Base-by-base conservation (phyloP, 2,329 filamentous ascomycete species). In the Diplocarpon mali region DNA sequence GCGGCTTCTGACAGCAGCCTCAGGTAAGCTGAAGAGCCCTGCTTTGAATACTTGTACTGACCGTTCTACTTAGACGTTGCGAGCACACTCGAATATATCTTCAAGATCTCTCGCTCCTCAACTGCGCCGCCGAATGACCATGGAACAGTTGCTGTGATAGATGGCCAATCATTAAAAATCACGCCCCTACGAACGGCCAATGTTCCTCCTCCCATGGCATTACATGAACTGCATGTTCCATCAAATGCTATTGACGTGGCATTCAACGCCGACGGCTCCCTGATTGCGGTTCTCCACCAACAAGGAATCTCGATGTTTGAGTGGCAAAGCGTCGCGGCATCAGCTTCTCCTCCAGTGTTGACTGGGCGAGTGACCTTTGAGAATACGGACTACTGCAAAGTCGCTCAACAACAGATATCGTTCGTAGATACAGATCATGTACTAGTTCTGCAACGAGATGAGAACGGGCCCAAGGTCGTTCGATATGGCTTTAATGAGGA, bases 181-280 rank as follows among this genome's bases (percentile, higher is more conserved):
- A 96, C 92, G 0, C 87, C 92, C 0, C 73, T 98, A 52, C 75
- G 85, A 50, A 73, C 81, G 40, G 84, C 87, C 11, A 94, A 92
- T 57, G 73, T 95, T 2, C 92, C 92, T 17, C 92, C 92, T 24
- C 92, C 92, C 1, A 95, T 96, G 88, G 79, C 87, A 13, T 72
- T 90, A 50, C 83, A 83, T 53, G 85, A 93, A 46, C 57, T 95
- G 14, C 57, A 67, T 11, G 64, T 83, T 24, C 68, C 75, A 12
- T 72, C 72, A 0, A 79, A 81, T 42, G 73, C 78, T 2, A 66
- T 85, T 14, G 88, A 95, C 64, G 77, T 92, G 41, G 78, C 82
- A 0, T 79, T 95, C 53, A 83, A 78, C 40, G 70, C 69, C 12
- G 71, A 73, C 38, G 80, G 82, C 39, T 72, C 71, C 1, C 69